Base-by-base conservation (phyloP, 2,329 filamentous ascomycete genomes). In the Calonectria hongkongensis region DNA sequence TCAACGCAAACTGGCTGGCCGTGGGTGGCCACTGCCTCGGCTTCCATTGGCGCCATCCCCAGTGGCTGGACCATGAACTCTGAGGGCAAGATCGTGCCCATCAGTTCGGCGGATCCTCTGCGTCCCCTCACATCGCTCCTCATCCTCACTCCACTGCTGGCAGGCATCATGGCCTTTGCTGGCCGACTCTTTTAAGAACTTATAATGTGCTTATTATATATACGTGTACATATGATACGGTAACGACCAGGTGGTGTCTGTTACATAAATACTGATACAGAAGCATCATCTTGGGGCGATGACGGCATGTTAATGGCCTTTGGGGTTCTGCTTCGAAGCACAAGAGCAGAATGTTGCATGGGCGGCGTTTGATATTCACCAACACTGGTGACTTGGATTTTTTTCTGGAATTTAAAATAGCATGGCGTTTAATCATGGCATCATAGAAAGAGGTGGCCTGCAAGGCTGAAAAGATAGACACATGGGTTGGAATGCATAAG, bases 21-120 rank as follows among this genome's bases (percentile, higher is more conserved):
- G 27, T 95, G 93, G 93, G 89, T 92, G 36, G 87, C 88, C 56
- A 85, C 85, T 68, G 85, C 89, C 69, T 88, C 88, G 7, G 87
- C 88, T 16, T 87, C 90, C 15, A 86, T 86, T 36, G 86, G 89
- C 5, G 84, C 87, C 74, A 91, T 98, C 72, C 95, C 96, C 48
- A 91, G 89, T 79, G 95, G 94, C 72, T 98, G 95, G 95, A 90
- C 92, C 73, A 94, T 97, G 85, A 94, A 92, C 64, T 88, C 92
- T 74, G 90, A 92, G 78, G 94, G 95, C 82, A 96, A 96, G 87
- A 92, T 97, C 79, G 88, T 95, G 81, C 94, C 94, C 81, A 79
- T 79, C 86, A 39, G 70, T 36, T 91, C 91, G 80, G 88, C 89
- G 16, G 50, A 68, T 10, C 66, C 74, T 10, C 28, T 71, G 18